phyloP scores from a whole-genome alignment of 176 grass and related monocot genomes.

The Paspalum notatum region DNA sequence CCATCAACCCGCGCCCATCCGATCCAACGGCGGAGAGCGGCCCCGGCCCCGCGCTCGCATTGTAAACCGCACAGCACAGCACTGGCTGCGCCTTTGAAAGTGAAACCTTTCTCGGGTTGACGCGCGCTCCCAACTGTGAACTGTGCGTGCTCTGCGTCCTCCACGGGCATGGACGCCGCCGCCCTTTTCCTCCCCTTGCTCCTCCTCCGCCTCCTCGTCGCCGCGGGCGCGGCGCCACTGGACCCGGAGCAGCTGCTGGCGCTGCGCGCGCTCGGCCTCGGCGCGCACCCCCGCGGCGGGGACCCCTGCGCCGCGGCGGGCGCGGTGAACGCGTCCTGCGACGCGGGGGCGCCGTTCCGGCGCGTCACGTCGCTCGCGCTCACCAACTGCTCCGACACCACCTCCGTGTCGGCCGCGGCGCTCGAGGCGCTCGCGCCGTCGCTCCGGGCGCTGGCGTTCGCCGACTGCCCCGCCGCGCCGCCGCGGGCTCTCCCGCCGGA shows the following conservation, averaged over 20 bases:
- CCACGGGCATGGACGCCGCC: slow-evolving; percentile 27
- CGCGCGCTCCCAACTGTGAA: slow-evolving; percentile 17
- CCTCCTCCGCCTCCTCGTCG: slow-evolving; percentile 12
- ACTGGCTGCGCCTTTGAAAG: no score
- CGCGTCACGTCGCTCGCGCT: slow-evolving; percentile 77
- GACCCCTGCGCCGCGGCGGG: slow-evolving; percentile 52
- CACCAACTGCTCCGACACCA: slow-evolving; percentile 73
- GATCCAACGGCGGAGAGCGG: slow-evolving; percentile 21
- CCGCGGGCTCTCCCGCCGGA: slow-evolving; percentile 58
- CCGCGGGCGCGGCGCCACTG: slow-evolving; percentile 32
- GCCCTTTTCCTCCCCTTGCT: not conserved
- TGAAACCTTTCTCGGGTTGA: not conserved
- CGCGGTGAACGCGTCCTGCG: slow-evolving; percentile 62
- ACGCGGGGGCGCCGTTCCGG: slow-evolving; percentile 66
- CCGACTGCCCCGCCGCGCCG: slow-evolving; percentile 61
- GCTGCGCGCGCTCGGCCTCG: slow-evolving; percentile 75
- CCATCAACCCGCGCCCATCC: slow-evolving; percentile 32
- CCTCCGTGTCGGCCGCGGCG: slow-evolving; percentile 66
- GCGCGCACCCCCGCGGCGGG: not conserved
- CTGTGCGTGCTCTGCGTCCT: not conserved
- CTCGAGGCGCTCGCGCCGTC: slow-evolving; percentile 67
- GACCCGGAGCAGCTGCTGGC: slow-evolving; percentile 81
- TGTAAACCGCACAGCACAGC: slow-evolving; percentile 22
- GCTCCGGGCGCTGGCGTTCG: slow-evolving; percentile 59
- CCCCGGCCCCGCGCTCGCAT: not conserved